phyloP scores from a whole-genome alignment of 2,329 filamentous ascomycete genomes.

The Gremmenia infestans region DNA sequence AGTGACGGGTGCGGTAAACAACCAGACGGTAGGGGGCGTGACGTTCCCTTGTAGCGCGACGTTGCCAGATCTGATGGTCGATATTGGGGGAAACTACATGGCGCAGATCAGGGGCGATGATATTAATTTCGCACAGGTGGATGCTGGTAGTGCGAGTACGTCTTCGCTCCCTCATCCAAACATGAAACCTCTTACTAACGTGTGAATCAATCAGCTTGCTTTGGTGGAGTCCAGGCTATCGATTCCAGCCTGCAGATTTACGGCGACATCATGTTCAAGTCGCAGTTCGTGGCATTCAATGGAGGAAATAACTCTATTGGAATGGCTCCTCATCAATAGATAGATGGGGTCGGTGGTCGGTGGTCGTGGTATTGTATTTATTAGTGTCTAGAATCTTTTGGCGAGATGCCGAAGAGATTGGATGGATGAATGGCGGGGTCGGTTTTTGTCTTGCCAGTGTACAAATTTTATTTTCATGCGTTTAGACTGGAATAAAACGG shows the following conservation, averaged over 20 bases:
- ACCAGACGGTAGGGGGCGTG: slow-evolving; percentile 32
- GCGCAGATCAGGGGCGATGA: slow-evolving; percentile 40
- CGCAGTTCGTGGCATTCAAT: slow-evolving; percentile 54
- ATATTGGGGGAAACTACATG: slow-evolving; percentile 37
- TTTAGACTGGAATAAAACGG: slow-evolving; percentile 13
- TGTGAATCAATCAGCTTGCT: slow-evolving; percentile 45
- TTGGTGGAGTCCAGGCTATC: slow-evolving; percentile 62
- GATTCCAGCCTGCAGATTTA: slow-evolving; percentile 54
- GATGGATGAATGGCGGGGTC: background rate
- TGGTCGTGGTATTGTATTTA: background rate
- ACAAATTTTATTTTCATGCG: slow-evolving; percentile 10
- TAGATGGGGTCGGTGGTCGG: background rate
- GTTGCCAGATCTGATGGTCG: slow-evolving; percentile 34
- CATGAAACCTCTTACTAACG: slow-evolving; percentile 3
- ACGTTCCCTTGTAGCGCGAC: slow-evolving; percentile 34
- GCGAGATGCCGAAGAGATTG: background rate
- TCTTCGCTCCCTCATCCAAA: slow-evolving; percentile 10
- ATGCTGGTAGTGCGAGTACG: slow-evolving; percentile 43
- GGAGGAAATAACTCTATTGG: slow-evolving; percentile 50
- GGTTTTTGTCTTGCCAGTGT: slow-evolving; percentile 12
- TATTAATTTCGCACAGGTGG: slow-evolving; percentile 49
- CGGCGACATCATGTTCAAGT: slow-evolving; percentile 58
- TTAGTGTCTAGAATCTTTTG: background rate
- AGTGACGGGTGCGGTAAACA: slow-evolving; percentile 34
- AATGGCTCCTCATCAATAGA: slow-evolving; percentile 38